These are phyloP conservation scores for Ogataea haglerorum DNA, from an alignment of 805 yeast genomes.

Conservation along the genomic window DNA sequence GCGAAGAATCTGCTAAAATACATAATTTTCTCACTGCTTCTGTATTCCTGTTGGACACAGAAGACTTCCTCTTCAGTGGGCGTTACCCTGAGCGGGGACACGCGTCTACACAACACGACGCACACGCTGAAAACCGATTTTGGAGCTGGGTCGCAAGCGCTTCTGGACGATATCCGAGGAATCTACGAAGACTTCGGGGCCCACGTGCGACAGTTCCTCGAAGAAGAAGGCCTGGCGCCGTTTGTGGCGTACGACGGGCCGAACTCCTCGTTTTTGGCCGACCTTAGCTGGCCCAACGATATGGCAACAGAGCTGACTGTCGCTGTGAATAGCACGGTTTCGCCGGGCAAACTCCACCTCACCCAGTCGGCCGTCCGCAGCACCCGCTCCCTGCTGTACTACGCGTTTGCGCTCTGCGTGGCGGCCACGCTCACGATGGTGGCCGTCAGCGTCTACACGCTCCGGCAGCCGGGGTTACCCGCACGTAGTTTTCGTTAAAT, in stretches of 20 bases:
- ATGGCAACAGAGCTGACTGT: background rate
- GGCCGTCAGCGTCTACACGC: conserved; percentile 4
- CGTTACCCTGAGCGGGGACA: background rate
- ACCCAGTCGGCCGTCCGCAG: background rate
- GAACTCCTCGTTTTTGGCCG: conserved; percentile 1
- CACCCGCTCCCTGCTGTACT: conserved; percentile 1
- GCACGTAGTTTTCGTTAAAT: conserved; percentile 5
- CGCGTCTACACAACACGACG: background rate
- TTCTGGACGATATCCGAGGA: background rate
- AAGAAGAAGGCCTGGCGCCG: background rate
- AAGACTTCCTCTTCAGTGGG: background rate
- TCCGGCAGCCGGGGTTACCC: conserved; percentile 6
- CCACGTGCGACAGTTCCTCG: background rate
- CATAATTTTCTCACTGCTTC: conserved; percentile 1
- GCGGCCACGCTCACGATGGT: background rate
- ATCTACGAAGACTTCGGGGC: background rate
- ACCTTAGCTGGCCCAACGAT: background rate
- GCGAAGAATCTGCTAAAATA: conserved; percentile 2
- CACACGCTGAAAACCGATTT: background rate
- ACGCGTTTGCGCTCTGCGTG: conserved; percentile 2
- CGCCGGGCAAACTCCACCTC: background rate
- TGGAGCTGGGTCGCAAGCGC: background rate
- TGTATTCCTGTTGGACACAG: conserved; percentile 1
- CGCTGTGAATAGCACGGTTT: background rate
- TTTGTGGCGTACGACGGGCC: background rate